Conservation (phyloP, 2,329 filamentous ascomycete genomes). For the Paecilomyces niveus region DNA sequence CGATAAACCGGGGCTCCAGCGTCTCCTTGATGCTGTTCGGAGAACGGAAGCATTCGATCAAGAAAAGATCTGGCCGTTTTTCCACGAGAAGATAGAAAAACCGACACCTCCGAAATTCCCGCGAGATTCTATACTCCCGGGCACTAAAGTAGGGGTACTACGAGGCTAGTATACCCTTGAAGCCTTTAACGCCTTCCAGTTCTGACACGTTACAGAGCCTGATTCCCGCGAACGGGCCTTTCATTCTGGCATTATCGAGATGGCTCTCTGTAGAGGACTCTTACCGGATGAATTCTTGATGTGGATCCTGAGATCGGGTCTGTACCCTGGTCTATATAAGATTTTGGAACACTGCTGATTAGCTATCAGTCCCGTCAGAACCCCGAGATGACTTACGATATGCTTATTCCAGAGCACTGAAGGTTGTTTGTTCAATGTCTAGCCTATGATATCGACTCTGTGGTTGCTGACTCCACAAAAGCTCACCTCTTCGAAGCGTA, state of each 20-base stretch:
- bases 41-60: constrained; percentile 53
- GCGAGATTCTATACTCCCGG: constrained; percentile 18
- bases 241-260: constrained; percentile 54
- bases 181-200: neutral
- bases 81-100: constrained; percentile 27
- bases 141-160: constrained; percentile 23
- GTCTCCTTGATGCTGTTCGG: constrained; percentile 50
- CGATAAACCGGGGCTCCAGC: constrained; percentile 35
- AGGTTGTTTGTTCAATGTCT: constrained; percentile 33
- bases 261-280: constrained; percentile 39
- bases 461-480: constrained; percentile 6
- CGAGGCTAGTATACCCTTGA: constrained; percentile 19
- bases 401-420: constrained; percentile 53
- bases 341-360: constrained; percentile 4
- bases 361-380: constrained; percentile 45
- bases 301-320: constrained; percentile 50
- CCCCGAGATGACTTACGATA: constrained; percentile 48
- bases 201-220: constrained; percentile 31
- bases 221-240: constrained; percentile 52
- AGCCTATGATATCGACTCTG: neutral
- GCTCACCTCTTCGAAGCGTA: constrained; percentile 20
- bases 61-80: constrained; percentile 54
- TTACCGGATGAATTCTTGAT: constrained; percentile 59
- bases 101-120: constrained; percentile 27
- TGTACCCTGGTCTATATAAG: constrained; percentile 4